These are phyloP conservation scores for Primulina eburnea DNA, from an alignment of 257 asterid genomes.

Conservation along the genomic window DNA sequence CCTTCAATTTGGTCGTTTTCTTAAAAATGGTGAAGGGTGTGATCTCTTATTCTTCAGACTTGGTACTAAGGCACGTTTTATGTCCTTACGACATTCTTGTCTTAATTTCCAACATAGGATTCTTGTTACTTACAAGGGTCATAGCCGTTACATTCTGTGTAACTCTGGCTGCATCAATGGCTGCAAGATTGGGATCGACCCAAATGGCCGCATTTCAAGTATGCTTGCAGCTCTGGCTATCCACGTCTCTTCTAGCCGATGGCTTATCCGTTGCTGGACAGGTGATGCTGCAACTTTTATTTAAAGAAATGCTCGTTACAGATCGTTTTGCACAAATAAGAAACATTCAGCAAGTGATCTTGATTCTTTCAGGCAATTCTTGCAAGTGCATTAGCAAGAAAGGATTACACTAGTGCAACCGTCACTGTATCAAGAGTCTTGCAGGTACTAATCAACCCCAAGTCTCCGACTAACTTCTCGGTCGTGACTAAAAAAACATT, in stretches of 20 bases:
- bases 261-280: slow-evolving; percentile 90
- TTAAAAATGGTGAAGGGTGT: slow-evolving; percentile 52
- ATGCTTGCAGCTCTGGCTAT: slow-evolving; percentile 85
- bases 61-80: too few species aligned
- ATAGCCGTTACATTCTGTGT: slow-evolving; percentile 81
- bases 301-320: background rate
- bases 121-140: slow-evolving; percentile 65
- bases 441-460: slow-evolving; percentile 37
- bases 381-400: slow-evolving; percentile 65
- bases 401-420: slow-evolving; percentile 47
- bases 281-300: slow-evolving; percentile 31
- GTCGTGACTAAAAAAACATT: background rate
- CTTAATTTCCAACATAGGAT: slow-evolving; percentile 38
- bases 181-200: slow-evolving; percentile 70
- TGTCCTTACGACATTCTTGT: background rate
- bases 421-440: slow-evolving; percentile 60
- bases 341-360: background rate
- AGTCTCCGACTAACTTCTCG: background rate
- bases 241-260: slow-evolving; percentile 79
- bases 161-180: slow-evolving; percentile 77
- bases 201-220: slow-evolving; percentile 91
- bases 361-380: slow-evolving; percentile 52
- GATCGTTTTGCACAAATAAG: background rate
- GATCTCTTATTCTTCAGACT: background rate
- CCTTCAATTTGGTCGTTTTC: slow-evolving; percentile 63